Base-by-base conservation (phyloP, 2,329 filamentous ascomycete species). In the Botryotinia globosa region DNA sequence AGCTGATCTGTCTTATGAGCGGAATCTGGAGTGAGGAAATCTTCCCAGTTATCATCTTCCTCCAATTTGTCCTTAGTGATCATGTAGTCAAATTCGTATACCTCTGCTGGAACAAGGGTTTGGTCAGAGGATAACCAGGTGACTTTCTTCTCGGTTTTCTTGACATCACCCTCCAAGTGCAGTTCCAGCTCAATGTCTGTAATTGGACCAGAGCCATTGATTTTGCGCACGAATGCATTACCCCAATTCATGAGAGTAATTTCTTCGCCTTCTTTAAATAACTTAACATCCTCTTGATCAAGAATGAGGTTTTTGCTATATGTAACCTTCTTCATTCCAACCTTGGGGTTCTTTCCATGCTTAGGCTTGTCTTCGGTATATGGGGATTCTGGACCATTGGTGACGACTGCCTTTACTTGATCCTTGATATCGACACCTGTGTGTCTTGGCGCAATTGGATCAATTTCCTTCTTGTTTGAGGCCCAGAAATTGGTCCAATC, bases 201-300 rank as follows among this genome's bases (percentile, higher is more conserved):
- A 78, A 97, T 90, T 65, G 88, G 85, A 73, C 84, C 82, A 48
- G 84, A 84, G 65, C 88, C 85, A 76, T 85, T 83, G 74, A 93
- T 89, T 74, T 90, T 89, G 72, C 90, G 88, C 37, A 96, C 92
- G 76, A 94, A 88, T 20, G 92, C 93, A 79, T 97, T 97, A 78
- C 95, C 96, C 95, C 95, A 98, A 82, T 92, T 92, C 95, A 98
- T 98, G 59, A 98, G 87, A 0, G 95, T 98, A 79, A 98, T 93
- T 82, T 98, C 94, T 84, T 98, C 95, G 80, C 91, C 90, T 74
- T 91, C 87, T 78, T 89, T 91, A 83, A 98, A 97, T 39, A 87
- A 88, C 81, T 91, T 91, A 74, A 91, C 93, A 79, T 98, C 95
- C 63, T 87, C 92, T 83, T 98, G 95, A 81, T 98, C 95, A 69